Conservation (phyloP, 768 basidiomycete species). For the Mycena albidolilacea region DNA sequence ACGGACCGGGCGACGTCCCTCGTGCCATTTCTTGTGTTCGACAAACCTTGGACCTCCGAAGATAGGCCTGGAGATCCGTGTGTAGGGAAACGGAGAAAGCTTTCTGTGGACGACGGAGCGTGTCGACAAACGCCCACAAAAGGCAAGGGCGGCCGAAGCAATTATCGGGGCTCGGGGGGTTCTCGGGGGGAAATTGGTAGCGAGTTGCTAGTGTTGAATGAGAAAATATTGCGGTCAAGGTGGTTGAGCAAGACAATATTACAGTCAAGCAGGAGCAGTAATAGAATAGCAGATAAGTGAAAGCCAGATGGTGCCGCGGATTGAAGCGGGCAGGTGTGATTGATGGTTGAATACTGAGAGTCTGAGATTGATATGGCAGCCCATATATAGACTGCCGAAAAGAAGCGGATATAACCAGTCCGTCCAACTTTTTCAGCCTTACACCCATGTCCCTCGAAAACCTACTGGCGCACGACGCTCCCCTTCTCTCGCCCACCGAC, state of each 20-base stretch:
- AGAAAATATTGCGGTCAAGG: neutral
- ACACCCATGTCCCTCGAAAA: slow-evolving; percentile 34
- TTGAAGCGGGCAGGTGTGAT: no score
- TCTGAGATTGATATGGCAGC: no score
- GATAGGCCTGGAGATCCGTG: slow-evolving; percentile 34
- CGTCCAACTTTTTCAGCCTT: no score
- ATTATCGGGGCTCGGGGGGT: slow-evolving; percentile 31
- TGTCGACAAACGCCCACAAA: slow-evolving; percentile 28
- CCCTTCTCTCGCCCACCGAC: slow-evolving; percentile 67
- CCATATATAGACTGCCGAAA: no score
- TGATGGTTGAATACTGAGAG: no score
- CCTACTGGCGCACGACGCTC: slow-evolving; percentile 70
- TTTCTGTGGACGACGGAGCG: slow-evolving; percentile 18
- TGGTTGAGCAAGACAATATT: neutral
- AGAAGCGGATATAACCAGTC: no score
- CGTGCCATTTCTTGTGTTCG: slow-evolving; percentile 19
- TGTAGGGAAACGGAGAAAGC: slow-evolving; percentile 23
- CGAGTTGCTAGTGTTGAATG: neutral
- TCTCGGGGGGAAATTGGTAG: slow-evolving; percentile 21
- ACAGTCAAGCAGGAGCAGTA: neutral
- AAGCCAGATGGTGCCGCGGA: no score
- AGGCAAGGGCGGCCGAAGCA: slow-evolving; percentile 16
- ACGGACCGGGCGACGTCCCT: slow-evolving; percentile 33
- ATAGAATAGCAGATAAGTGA: no score
- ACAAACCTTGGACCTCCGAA: slow-evolving; percentile 36